Base-by-base conservation (phyloP, 2,329 filamentous ascomycete species). In the Pseudocercospora cruenta region DNA sequence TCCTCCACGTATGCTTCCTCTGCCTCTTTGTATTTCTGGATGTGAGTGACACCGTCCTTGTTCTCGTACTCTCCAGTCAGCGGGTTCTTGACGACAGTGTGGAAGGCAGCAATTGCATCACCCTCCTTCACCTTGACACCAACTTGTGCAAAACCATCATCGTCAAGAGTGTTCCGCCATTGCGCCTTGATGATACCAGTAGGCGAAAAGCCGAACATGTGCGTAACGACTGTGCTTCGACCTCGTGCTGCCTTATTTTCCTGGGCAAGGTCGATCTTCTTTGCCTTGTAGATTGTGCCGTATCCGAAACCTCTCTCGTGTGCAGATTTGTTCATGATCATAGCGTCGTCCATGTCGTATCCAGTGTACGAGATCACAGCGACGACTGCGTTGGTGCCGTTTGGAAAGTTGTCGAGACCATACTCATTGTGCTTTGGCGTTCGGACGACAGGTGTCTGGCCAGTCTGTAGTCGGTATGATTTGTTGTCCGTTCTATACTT, bases 291-390 rank as follows among this genome's bases (percentile, higher is more conserved):
- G 73, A 99, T 93, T 4, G 94, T 96, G 63, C 95, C 95, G 75
- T 98, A 89, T 43, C 93, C 94, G 75, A 99, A 98, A 14, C 95
- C 95, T 72, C 95, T 89, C 80, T 99, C 95, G 79, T 97, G 93
- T 2, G 94, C 90, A 21, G 93, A 97, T 79, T 98, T 98, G 84
- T 98, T 98, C 77, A 99, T 85, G 77, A 99, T 98, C 94, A 98
- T 98, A 78, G 95, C 95, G 82, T 99, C 95, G 85, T 99, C 95
- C 95, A 99, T 99, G 85, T 99, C 95, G 81, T 98, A 99, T 60
- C 94, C 95, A 1, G 94, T 98, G 80, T 99, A 99, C 0, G 94
- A 97, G 70, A 99, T 97, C 78, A 99, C 96, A 66, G 95, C 95
- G 65, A 99, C 95, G 45, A 98, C 89, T 8, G 93, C 93, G 75